Conservation (phyloP, 2,329 filamentous ascomycete species). For the Anisogramma anomala region DNA sequence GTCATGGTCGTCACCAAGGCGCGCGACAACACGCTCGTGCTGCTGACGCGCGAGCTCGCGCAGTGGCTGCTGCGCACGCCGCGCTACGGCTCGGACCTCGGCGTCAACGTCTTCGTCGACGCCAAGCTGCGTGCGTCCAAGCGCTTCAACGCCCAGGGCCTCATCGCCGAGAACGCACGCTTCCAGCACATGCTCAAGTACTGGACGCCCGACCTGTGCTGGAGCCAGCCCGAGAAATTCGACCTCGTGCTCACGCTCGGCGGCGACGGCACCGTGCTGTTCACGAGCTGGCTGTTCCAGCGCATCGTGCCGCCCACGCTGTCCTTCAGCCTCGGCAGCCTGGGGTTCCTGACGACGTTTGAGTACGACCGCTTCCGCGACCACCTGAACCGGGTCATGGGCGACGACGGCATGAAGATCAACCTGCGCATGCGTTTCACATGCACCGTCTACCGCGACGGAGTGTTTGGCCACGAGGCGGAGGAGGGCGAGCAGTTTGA, state of each 20-base stretch:
- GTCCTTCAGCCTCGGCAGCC: slow-evolving; percentile 71
- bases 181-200: slow-evolving; percentile 81
- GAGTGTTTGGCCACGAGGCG: slow-evolving; percentile 46
- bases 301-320: slow-evolving; percentile 75
- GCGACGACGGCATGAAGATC: slow-evolving; percentile 88
- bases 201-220: slow-evolving; percentile 94
- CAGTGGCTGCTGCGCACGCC: slow-evolving; percentile 83
- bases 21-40: slow-evolving; percentile 83
- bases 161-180: slow-evolving; percentile 62
- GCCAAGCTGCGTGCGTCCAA: slow-evolving; percentile 81
- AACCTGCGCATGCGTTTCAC: slow-evolving; percentile 98
- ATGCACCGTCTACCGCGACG: slow-evolving; percentile 83
- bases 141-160: slow-evolving; percentile 66
- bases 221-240: slow-evolving; percentile 86
- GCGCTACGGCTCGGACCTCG: slow-evolving; percentile 78
- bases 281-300: slow-evolving; percentile 88
- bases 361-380: slow-evolving; percentile 80
- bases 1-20: slow-evolving; percentile 99
- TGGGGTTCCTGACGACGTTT: slow-evolving; percentile 83
- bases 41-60: slow-evolving; percentile 75
- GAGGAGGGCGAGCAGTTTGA: slow-evolving; percentile 94
- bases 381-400: slow-evolving; percentile 82
- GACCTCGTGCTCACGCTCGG: slow-evolving; percentile 85
- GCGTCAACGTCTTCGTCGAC: slow-evolving; percentile 96
- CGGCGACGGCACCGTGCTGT: slow-evolving; percentile 77